Evolutionary conservation across 140 eudicot species (phyloP).

Genomic region (Cichorium intybus): DNA sequence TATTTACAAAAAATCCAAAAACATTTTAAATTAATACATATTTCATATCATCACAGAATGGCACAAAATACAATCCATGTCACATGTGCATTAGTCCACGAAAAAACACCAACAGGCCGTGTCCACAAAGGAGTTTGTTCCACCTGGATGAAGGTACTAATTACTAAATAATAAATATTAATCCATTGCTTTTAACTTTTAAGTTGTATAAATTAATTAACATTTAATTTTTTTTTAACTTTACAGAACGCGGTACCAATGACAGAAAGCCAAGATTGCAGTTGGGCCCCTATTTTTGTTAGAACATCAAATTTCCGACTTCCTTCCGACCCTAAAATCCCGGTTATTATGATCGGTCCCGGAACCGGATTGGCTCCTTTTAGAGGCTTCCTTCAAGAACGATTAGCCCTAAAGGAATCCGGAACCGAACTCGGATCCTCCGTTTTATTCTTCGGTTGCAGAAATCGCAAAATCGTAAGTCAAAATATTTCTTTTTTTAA

Average conservation of each 20-base stretch:
- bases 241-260: constrained; percentile 83
- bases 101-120: constrained; percentile 87
- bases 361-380: constrained; percentile 99
- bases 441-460: constrained; percentile 84
- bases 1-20: not conserved
- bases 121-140: constrained; percentile 95
- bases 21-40: not conserved
- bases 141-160: constrained; percentile 96
- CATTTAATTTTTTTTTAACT: not conserved
- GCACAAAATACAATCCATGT: constrained; percentile 95
- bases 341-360: constrained; percentile 96
- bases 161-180: too few relatives aligned
- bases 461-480: constrained; percentile 80
- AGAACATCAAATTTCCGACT: constrained; percentile 89
- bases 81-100: constrained; percentile 90
- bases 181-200: too few relatives aligned
- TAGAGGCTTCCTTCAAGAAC: constrained; percentile 94
- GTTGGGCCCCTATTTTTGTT: constrained; percentile 85
- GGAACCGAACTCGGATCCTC: constrained; percentile 87
- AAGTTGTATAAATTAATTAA: too few relatives aligned
- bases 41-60: constrained; percentile 47
- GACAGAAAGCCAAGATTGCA: constrained; percentile 76
- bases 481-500: not conserved
- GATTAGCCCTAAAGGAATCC: constrained; percentile 80
- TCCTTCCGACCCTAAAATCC: constrained; percentile 78